These are phyloP conservation scores for Zoysia pacifica DNA, from an alignment of 176 grass and related monocot species.

Conservation along the genomic window DNA sequence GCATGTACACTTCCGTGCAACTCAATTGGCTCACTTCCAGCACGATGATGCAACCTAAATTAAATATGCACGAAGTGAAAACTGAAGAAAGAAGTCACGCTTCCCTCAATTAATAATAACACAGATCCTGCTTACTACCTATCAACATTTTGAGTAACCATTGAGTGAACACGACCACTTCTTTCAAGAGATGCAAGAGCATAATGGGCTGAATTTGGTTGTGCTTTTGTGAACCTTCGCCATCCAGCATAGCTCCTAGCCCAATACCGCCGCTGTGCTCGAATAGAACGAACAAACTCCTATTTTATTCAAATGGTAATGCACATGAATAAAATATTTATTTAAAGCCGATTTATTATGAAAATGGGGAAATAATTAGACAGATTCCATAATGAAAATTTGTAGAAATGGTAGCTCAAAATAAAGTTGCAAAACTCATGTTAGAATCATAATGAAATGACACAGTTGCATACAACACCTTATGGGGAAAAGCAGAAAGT, in stretches of 20 bases:
- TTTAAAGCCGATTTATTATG: neutral
- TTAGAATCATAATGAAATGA: neutral
- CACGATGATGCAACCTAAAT: constrained; percentile 85
- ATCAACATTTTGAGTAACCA: constrained; percentile 98
- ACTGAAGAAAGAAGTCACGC: constrained; percentile 15
- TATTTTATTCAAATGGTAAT: constrained; percentile 44
- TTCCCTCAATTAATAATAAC: constrained; percentile 2
- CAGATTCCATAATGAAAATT: constrained; percentile 1
- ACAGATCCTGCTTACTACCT: constrained; percentile 48
- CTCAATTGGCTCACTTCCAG: constrained; percentile 85
- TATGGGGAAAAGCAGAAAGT: neutral
- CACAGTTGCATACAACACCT: neutral
- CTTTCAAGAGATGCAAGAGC: constrained; percentile 81
- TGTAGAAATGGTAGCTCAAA: constrained; percentile 2
- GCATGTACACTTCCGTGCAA: constrained; percentile 90
- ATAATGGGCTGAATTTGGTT: constrained; percentile 85
- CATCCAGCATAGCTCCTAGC: constrained; percentile 98
- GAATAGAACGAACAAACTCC: constrained; percentile 84
- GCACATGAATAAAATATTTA: constrained; percentile 1
- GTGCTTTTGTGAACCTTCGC: constrained; percentile 76
- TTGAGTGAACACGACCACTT: constrained; percentile 64
- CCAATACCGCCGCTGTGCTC: constrained; percentile 76
- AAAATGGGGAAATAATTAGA: neutral
- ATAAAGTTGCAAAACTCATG: neutral
- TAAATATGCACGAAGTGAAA: constrained; percentile 29